Conservation (phyloP, 257 asterid genomes). For the Solanum dulcamara region DNA sequence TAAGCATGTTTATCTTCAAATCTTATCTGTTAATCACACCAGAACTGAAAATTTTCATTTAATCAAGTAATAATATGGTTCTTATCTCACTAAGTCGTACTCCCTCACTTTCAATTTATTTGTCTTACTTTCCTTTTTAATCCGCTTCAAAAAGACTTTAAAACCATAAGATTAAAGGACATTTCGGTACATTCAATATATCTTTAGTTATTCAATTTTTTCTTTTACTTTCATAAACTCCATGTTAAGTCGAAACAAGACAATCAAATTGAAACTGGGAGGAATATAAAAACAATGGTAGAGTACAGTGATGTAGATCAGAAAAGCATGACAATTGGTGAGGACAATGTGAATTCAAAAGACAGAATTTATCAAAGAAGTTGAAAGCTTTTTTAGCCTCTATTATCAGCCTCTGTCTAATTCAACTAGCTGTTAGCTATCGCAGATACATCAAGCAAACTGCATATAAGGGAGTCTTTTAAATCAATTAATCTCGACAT, state of each 20-base stretch:
- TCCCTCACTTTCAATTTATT: not conserved
- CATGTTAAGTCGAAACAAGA: not conserved
- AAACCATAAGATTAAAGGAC: not conserved
- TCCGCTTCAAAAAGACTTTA: not conserved
- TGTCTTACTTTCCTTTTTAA: not conserved
- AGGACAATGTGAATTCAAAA: not conserved
- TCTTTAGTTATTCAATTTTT: not conserved
- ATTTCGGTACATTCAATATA: not conserved
- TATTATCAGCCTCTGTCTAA: not conserved
- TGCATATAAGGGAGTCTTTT: not conserved
- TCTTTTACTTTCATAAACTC: not conserved
- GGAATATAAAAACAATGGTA: not conserved
- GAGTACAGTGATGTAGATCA: not conserved
- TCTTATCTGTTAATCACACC: not conserved
- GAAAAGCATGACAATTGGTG: not conserved
- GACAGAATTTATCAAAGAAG: not conserved
- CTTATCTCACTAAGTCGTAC: not conserved
- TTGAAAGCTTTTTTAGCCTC: not conserved
- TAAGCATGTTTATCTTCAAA: not conserved
- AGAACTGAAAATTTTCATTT: not conserved
- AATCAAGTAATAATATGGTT: not conserved
- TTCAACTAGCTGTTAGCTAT: not conserved
- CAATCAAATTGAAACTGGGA: not conserved
- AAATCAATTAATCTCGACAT: not conserved
- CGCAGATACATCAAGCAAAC: not conserved